Percentiles rank a stretch among this genome's conserved stretches.
These are phyloP conservation scores for Pisolithus microcarpus DNA, from an alignment of 768 basidiomycete species.

Conservation along the genomic window DNA sequence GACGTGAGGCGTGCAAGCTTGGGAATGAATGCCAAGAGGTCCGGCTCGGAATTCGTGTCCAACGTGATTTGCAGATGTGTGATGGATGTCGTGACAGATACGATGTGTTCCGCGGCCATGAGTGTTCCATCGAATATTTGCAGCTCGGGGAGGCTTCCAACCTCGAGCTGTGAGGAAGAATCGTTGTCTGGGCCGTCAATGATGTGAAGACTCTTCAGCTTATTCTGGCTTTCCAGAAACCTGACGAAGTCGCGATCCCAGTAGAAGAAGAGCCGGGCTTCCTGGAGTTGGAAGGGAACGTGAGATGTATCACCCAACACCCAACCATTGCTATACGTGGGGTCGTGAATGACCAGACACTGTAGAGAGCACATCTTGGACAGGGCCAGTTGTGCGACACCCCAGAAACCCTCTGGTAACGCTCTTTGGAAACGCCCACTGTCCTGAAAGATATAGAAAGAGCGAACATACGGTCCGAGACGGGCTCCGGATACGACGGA, in stretches of 20 bases:
- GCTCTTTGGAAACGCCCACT: slow-evolving; percentile 18
- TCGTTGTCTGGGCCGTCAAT: slow-evolving; percentile 19
- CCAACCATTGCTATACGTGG: slow-evolving; percentile 35
- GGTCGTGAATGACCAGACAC: slow-evolving; percentile 36
- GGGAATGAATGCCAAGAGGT: slow-evolving; percentile 27
- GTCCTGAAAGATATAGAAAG: slow-evolving; percentile 37
- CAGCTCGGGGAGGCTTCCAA: slow-evolving; percentile 35
- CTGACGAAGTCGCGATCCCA: slow-evolving; percentile 42
- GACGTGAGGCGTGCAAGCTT: slow-evolving; percentile 23
- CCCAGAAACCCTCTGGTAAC: slow-evolving; percentile 37
- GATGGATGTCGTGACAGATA: slow-evolving; percentile 29
- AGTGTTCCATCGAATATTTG: slow-evolving; percentile 40
- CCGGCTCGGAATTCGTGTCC: slow-evolving; percentile 30
- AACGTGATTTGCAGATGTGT: slow-evolving; percentile 39
- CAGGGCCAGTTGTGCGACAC: slow-evolving; percentile 35
- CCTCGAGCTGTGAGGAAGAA: slow-evolving; percentile 18
- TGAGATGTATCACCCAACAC: slow-evolving; percentile 34
- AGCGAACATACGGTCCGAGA: slow-evolving; percentile 36
- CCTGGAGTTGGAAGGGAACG: slow-evolving; percentile 41
- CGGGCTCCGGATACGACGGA: slow-evolving; percentile 30
- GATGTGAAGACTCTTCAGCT: slow-evolving; percentile 34
- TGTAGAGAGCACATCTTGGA: slow-evolving; percentile 39
- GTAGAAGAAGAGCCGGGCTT: slow-evolving; percentile 40
- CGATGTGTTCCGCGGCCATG: slow-evolving; percentile 34
- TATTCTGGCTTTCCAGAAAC: slow-evolving; percentile 43